phyloP scores from a whole-genome alignment of 352 stramenopile genomes.

The Saprolegnia parasitica region DNA sequence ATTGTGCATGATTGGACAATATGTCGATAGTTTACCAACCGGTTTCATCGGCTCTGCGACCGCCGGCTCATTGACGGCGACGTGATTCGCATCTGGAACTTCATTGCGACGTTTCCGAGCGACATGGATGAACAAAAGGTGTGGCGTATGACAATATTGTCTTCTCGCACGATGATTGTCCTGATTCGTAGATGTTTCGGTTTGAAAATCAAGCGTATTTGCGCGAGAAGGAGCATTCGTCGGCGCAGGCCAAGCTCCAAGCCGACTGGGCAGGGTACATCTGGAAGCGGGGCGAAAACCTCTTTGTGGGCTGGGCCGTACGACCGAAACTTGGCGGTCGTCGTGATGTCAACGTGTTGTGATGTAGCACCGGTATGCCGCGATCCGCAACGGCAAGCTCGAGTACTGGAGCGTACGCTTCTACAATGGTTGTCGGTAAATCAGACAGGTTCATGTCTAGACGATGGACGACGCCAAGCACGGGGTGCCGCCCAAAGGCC shows the following conservation, averaged over 20 bases:
- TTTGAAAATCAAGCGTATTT: conserved; percentile 37
- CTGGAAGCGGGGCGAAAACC: conserved; percentile 32
- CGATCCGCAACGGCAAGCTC: conserved; percentile 34
- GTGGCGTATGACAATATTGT: no score
- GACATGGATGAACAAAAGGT: conserved; percentile 39
- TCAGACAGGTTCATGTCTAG: no score
- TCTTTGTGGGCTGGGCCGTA: conserved; percentile 36
- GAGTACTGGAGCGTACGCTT: conserved; percentile 38
- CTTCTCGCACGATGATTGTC: background rate
- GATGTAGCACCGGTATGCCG: conserved; percentile 36
- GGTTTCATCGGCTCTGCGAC: conserved; percentile 34
- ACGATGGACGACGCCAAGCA: conserved; percentile 38
- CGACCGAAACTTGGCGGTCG: no score
- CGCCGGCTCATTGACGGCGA: conserved; percentile 30
- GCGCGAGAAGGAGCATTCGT: conserved; percentile 35
- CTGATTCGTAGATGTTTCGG: conserved; percentile 34
- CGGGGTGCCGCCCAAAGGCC: conserved; percentile 32
- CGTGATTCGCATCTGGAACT: conserved; percentile 35
- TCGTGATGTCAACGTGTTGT: background rate
- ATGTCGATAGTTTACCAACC: conserved; percentile 34
- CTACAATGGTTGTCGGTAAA: no score
- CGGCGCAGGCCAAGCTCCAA: conserved; percentile 36
- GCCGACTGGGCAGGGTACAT: conserved; percentile 37
- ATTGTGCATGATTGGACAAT: background rate
- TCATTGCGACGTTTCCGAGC: conserved; percentile 36